phyloP scores from a whole-genome alignment of 116 monocot genomes.

The Trichopus zeylanicus region DNA sequence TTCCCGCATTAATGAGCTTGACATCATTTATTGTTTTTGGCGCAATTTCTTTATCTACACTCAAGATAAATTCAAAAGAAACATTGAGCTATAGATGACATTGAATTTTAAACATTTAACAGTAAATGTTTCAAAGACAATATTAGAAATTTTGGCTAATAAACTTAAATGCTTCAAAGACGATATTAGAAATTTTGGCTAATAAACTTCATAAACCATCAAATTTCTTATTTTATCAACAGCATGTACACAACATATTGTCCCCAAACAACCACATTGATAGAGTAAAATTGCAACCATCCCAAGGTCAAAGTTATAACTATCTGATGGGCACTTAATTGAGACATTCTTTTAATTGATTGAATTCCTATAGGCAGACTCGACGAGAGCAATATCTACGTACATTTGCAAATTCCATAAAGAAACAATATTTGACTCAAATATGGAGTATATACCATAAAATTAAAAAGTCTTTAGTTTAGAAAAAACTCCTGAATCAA shows the following conservation, averaged over 20 bases:
- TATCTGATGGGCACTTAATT: too few species aligned
- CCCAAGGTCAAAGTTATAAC: too few species aligned
- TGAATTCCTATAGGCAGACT: background rate
- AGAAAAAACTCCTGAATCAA: background rate
- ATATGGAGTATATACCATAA: background rate
- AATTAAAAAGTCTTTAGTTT: background rate
- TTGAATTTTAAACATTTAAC: background rate
- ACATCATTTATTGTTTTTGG: conserved; percentile 42
- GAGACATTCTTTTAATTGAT: too few species aligned
- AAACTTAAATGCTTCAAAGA: background rate
- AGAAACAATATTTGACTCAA: too few species aligned
- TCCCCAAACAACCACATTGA: too few species aligned
- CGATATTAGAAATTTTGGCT: background rate
- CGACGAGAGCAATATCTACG: background rate
- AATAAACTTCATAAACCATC: too few species aligned
- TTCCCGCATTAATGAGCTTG: conserved; percentile 53
- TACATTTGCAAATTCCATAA: too few species aligned
- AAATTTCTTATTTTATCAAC: too few species aligned
- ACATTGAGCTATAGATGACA: background rate
- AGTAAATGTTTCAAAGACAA: background rate
- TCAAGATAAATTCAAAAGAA: background rate
- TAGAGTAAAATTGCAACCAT: too few species aligned
- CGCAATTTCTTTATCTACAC: conserved; percentile 27
- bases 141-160: background rate
- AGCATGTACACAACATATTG: too few species aligned